Conservation (phyloP, 257 asterid species). For the Striga asiatica region DNA sequence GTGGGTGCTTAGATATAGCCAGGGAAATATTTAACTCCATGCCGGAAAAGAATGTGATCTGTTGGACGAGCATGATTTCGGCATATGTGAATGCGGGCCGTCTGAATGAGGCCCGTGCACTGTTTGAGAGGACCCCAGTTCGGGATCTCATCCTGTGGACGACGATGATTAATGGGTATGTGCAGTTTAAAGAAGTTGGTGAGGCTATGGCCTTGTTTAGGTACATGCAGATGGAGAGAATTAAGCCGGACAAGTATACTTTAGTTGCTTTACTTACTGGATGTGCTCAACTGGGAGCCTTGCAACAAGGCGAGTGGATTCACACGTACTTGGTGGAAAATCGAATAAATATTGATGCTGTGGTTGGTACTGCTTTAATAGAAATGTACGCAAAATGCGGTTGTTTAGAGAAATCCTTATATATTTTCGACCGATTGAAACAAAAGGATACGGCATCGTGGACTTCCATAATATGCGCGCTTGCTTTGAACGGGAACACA, state of each 20-base stretch:
- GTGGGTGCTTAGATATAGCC: constrained; percentile 59
- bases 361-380: constrained; percentile 75
- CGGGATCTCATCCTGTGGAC: constrained; percentile 81
- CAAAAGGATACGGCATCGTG: constrained; percentile 63
- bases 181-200: constrained; percentile 63
- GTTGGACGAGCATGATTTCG: constrained; percentile 81
- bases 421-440: constrained; percentile 40
- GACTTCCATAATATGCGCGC: constrained; percentile 64
- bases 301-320: constrained; percentile 76
- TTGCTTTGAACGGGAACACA: constrained; percentile 61
- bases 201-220: constrained; percentile 60
- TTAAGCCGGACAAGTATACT: constrained; percentile 76
- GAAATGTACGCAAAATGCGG: constrained; percentile 93
- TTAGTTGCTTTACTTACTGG: constrained; percentile 74
- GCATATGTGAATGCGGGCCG: constrained; percentile 45
- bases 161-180: constrained; percentile 71
- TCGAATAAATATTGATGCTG: constrained; percentile 39
- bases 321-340: constrained; percentile 44
- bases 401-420: constrained; percentile 43
- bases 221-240: constrained; percentile 51
- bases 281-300: constrained; percentile 71
- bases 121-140: constrained; percentile 55
- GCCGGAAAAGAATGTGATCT: constrained; percentile 52
- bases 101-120: constrained; percentile 55
- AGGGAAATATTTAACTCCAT: constrained; percentile 47